These are phyloP conservation scores for Berberis thunbergii DNA, from an alignment of 164 flowering plant species.

Conservation along the genomic window DNA sequence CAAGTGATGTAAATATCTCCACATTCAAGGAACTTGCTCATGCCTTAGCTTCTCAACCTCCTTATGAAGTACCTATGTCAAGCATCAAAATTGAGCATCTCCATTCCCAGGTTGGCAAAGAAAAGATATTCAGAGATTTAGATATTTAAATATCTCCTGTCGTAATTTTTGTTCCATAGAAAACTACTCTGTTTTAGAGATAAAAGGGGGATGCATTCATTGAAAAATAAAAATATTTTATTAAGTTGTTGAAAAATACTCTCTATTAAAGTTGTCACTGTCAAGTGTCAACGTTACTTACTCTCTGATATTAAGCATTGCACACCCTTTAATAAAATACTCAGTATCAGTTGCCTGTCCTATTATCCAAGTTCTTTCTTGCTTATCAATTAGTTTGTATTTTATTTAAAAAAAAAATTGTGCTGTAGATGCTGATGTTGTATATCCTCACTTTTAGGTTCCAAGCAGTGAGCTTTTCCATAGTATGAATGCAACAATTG, in stretches of 20 bases:
- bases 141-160: background rate
- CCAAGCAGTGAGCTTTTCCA: slow-evolving; percentile 53
- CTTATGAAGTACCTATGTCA: slow-evolving; percentile 72
- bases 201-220: too few species aligned
- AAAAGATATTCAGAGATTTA: background rate
- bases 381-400: background rate
- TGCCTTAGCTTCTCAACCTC: slow-evolving; percentile 77
- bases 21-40: slow-evolving; percentile 73
- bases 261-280: too few species aligned
- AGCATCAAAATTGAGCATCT: slow-evolving; percentile 63
- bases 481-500: slow-evolving; percentile 84
- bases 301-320: background rate
- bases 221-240: too few species aligned
- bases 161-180: too few species aligned
- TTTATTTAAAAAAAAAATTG: background rate
- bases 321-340: too few species aligned
- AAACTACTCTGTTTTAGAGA: too few species aligned
- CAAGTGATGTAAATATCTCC: slow-evolving; percentile 35
- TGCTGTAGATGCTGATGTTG: background rate
- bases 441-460: slow-evolving; percentile 33
- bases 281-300: too few species aligned
- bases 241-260: too few species aligned
- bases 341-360: too few species aligned
- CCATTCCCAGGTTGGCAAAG: slow-evolving; percentile 52
- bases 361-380: background rate